These are phyloP conservation scores for Beauveria sp. DNA, from an alignment of 2,329 filamentous ascomycete species.

Conservation along the genomic window DNA sequence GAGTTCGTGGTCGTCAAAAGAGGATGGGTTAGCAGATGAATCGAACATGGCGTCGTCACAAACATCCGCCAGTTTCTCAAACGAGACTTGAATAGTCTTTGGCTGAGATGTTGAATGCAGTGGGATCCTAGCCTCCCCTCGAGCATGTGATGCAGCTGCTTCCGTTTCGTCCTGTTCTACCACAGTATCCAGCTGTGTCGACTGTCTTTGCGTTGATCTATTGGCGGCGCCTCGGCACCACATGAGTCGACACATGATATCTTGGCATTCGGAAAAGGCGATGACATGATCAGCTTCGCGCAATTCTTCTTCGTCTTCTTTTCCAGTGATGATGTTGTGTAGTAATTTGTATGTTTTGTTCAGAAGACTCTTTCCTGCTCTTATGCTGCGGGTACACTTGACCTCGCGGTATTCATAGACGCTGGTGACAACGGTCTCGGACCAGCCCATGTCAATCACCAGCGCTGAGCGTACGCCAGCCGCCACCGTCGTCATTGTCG, in stretches of 20 bases:
- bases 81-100: slow-evolving; percentile 56
- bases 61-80: slow-evolving; percentile 63
- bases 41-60: slow-evolving; percentile 71
- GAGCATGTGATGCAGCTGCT: slow-evolving; percentile 20
- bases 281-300: slow-evolving; percentile 32
- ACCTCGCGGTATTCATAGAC: slow-evolving; percentile 90
- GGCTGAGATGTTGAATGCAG: slow-evolving; percentile 42
- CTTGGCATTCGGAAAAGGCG: slow-evolving; percentile 74
- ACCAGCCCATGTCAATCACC: slow-evolving; percentile 87
- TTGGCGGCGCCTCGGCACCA: slow-evolving; percentile 55
- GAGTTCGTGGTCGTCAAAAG: slow-evolving; percentile 81
- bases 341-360: slow-evolving; percentile 61
- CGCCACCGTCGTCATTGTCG: slow-evolving; percentile 66
- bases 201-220: slow-evolving; percentile 29
- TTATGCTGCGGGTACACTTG: slow-evolving; percentile 57
- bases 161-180: slow-evolving; percentile 51
- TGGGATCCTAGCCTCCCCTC: slow-evolving; percentile 28
- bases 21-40: slow-evolving; percentile 37
- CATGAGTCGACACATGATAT: slow-evolving; percentile 64
- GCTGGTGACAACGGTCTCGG: slow-evolving; percentile 76
- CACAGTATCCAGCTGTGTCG: slow-evolving; percentile 38
- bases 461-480: slow-evolving; percentile 82
- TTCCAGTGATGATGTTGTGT: slow-evolving; percentile 23
- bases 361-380: slow-evolving; percentile 66
- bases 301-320: slow-evolving; percentile 22